These are phyloP conservation scores for Hyaloscypha hepaticicola DNA, from an alignment of 495 filamentous ascomycete species.

Conservation along the genomic window DNA sequence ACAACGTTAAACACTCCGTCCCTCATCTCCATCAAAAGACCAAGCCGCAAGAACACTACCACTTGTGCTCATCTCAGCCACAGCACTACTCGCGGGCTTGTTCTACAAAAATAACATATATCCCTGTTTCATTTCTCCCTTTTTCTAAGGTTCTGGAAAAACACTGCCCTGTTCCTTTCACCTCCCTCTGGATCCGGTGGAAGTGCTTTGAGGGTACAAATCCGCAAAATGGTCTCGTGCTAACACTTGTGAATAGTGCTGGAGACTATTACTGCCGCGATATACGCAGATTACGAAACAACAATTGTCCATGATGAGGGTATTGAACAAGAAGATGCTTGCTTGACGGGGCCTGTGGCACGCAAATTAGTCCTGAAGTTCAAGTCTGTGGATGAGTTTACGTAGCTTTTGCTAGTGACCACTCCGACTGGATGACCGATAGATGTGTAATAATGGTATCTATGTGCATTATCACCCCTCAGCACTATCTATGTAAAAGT, in stretches of 20 bases:
- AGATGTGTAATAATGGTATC: not conserved
- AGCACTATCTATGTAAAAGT: not conserved
- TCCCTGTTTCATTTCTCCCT: not conserved
- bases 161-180: slow-evolving; percentile 58
- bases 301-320: not conserved
- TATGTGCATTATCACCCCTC: not conserved
- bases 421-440: not conserved
- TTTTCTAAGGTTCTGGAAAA: slow-evolving; percentile 52
- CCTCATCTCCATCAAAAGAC: not conserved
- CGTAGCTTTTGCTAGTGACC: not conserved
- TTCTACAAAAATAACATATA: not conserved
- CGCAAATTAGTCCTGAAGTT: not conserved
- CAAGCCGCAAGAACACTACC: not conserved
- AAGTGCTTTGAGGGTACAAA: not conserved
- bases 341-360: not conserved
- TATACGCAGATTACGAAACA: not conserved
- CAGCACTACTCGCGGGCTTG: not conserved
- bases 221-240: not conserved
- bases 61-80: not conserved
- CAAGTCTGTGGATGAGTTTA: not conserved
- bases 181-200: slow-evolving; percentile 47
- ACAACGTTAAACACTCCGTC: too few relatives aligned
- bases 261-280: not conserved
- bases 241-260: not conserved
- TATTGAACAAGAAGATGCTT: not conserved